These are phyloP conservation scores for Saprolegnia diclina DNA, from an alignment of 352 stramenopile species.

Conservation along the genomic window DNA sequence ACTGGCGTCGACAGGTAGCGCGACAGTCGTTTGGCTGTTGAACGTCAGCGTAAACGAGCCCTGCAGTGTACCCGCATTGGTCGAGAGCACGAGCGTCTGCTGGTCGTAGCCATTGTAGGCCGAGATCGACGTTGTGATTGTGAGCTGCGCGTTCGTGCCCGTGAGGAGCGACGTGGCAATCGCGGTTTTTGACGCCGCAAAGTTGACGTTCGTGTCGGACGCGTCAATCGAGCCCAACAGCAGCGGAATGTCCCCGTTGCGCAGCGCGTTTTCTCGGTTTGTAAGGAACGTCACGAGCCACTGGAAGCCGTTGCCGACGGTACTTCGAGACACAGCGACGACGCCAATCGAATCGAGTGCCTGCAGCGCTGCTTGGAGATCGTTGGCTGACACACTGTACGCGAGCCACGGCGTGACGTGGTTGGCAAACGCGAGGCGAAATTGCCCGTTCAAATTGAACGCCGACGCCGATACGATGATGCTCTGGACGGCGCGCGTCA, in stretches of 20 bases:
- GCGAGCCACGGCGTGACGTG: constrained; percentile 60
- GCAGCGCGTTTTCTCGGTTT: constrained; percentile 40
- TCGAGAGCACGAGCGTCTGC: constrained; percentile 77
- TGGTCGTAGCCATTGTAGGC: constrained; percentile 90
- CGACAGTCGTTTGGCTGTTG: constrained; percentile 64
- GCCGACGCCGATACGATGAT: constrained; percentile 72
- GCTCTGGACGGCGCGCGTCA: constrained; percentile 79
- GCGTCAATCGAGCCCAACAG: constrained; percentile 71
- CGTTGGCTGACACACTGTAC: constrained; percentile 71
- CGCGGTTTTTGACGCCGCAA: constrained; percentile 40
- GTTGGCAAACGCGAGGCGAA: constrained; percentile 73
- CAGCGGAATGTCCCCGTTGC: constrained; percentile 45
- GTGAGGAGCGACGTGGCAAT: constrained; percentile 41
- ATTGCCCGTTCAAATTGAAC: constrained; percentile 82
- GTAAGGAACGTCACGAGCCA: constrained; percentile 82
- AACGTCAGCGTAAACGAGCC: constrained; percentile 87
- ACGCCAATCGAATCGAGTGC: constrained; percentile 75
- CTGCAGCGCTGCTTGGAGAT: constrained; percentile 72
- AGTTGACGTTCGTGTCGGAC: constrained; percentile 49
- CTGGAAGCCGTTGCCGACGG: constrained; percentile 63
- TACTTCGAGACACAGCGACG: constrained; percentile 65
- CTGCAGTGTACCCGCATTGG: constrained; percentile 53
- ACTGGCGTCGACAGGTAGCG: constrained; percentile 66
- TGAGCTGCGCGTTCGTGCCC: constrained; percentile 70
- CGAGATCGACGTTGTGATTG: constrained; percentile 71